These are phyloP conservation scores for Ceratonia siliqua DNA, from an alignment of 306 rosid genomes.

Conservation along the genomic window DNA sequence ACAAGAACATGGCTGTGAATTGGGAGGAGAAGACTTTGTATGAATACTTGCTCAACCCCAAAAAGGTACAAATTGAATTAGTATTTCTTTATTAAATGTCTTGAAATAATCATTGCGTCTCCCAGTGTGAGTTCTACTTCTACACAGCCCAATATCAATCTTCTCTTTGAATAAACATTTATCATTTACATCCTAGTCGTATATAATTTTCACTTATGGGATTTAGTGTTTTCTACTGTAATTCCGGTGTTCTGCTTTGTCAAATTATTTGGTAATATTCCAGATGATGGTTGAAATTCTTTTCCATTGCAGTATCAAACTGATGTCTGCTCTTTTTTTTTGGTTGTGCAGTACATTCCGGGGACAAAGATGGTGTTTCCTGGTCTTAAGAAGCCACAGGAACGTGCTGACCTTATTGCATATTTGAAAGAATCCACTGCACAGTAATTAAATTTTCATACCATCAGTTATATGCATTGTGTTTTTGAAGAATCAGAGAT, in stretches of 20 bases:
- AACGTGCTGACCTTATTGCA: slow-evolving; percentile 91
- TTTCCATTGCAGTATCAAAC: not conserved
- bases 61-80: slow-evolving; percentile 56
- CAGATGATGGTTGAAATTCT: not conserved
- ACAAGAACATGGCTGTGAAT: slow-evolving; percentile 87
- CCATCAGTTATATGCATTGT: slow-evolving; percentile 26
- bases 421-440: slow-evolving; percentile 84
- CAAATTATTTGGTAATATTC: not conserved
- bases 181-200: not conserved
- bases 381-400: slow-evolving; percentile 95
- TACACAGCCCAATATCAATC: not conserved
- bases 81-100: not conserved
- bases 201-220: not conserved
- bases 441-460: slow-evolving; percentile 30
- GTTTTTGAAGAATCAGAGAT: slow-evolving; percentile 45
- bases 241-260: not conserved
- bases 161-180: slow-evolving; percentile 2
- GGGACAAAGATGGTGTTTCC: slow-evolving; percentile 99
- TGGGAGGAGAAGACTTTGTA: slow-evolving; percentile 93
- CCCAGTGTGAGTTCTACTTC: slow-evolving; percentile 2
- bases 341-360: slow-evolving; percentile 76
- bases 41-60: slow-evolving; percentile 89
- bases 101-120: not conserved
- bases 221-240: not conserved
- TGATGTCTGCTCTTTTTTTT: slow-evolving; percentile 2